Percentiles rank a stretch among this genome's conserved stretches.
Evolutionary conservation across 2,329 filamentous ascomycete species (phyloP).

Genomic region (Pyrenophora teres): DNA sequence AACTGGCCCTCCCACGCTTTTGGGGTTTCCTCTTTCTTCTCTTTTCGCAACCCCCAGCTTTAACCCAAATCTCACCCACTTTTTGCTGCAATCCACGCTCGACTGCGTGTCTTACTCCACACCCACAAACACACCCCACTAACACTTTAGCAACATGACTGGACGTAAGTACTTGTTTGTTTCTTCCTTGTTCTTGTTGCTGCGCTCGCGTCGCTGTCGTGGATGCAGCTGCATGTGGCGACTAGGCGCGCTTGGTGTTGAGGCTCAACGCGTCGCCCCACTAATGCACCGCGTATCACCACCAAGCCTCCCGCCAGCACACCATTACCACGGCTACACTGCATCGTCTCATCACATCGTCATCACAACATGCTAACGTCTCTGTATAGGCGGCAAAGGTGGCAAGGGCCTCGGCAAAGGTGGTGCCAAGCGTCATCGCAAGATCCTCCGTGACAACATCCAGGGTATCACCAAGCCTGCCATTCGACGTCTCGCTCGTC

Average conservation of each 20-base stretch:
- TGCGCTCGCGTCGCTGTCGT: slow-evolving; percentile 22
- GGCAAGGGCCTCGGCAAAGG: slow-evolving; percentile 61
- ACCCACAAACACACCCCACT: slow-evolving; percentile 31
- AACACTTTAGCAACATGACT: slow-evolving; percentile 48
- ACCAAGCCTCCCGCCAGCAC: slow-evolving; percentile 19
- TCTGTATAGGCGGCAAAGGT: slow-evolving; percentile 56
- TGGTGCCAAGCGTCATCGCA: slow-evolving; percentile 60
- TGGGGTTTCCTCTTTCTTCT: slow-evolving; percentile 15
- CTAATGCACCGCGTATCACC: slow-evolving; percentile 18
- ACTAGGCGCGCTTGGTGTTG: slow-evolving; percentile 32
- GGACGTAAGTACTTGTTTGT: slow-evolving; percentile 48
- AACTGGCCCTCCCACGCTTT: slow-evolving; percentile 18
- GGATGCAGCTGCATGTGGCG: slow-evolving; percentile 17
- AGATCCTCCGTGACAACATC: slow-evolving; percentile 62
- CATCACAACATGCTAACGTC: slow-evolving; percentile 38
- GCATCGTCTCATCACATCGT: not conserved
- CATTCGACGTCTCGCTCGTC: slow-evolving; percentile 60
- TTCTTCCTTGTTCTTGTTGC: slow-evolving; percentile 14
- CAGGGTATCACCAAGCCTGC: slow-evolving; percentile 61
- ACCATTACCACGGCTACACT: slow-evolving; percentile 21
- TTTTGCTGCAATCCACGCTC: slow-evolving; percentile 10
- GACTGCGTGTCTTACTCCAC: slow-evolving; percentile 5
- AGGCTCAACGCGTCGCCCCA: slow-evolving; percentile 35
- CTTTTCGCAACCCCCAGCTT: slow-evolving; percentile 21
- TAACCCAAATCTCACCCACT: slow-evolving; percentile 13